phyloP scores from a whole-genome alignment of 345 rosid genomes.

The Trapa bicornis region DNA sequence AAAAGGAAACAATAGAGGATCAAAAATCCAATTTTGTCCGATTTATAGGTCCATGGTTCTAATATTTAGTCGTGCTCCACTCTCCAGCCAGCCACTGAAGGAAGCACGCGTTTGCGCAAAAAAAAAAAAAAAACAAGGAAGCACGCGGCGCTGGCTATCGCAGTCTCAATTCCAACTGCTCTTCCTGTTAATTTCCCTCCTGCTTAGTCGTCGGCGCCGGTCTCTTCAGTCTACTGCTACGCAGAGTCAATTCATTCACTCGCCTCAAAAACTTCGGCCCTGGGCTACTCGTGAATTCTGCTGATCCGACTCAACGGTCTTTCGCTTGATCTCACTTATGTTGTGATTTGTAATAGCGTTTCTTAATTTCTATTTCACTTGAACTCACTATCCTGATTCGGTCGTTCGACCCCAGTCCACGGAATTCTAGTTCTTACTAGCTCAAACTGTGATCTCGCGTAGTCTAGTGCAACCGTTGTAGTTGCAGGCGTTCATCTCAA shows the following conservation, averaged over 20 bases:
- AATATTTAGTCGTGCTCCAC: no score
- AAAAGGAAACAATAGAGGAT: no score
- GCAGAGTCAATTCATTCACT: not conserved
- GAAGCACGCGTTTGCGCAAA: no score
- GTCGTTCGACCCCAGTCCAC: not conserved
- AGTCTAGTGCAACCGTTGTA: not conserved
- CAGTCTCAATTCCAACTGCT: not conserved
- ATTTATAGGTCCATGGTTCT: no score
- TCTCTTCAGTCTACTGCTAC: not conserved
- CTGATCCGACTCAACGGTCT: not conserved
- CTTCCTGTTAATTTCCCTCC: not conserved
- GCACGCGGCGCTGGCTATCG: no score
- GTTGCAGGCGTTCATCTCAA: not conserved
- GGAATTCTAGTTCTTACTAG: not conserved
- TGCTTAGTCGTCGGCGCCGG: not conserved
- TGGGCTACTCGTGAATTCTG: not conserved
- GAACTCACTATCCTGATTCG: not conserved
- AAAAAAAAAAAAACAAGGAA: no score
- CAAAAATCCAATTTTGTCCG: no score
- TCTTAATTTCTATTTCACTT: not conserved
- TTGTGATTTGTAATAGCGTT: not conserved
- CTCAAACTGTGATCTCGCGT: not conserved
- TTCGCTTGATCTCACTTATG: not conserved
- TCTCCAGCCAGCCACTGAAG: no score
- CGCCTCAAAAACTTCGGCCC: not conserved